Evolutionary conservation across 768 basidiomycete genomes (phyloP).

Genomic region (Exidia glandulosa): DNA sequence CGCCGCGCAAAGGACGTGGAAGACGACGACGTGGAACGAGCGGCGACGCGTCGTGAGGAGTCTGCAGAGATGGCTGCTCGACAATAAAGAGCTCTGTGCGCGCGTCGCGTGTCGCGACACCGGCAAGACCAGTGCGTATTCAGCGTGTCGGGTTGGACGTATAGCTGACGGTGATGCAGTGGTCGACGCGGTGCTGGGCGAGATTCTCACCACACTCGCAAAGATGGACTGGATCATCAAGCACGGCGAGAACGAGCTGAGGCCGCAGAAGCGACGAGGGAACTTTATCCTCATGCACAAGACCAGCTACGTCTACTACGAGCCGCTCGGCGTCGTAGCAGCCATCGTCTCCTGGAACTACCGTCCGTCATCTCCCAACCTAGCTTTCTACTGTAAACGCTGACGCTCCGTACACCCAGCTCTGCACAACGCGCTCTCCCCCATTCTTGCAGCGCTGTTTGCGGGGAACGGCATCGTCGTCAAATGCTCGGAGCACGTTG

Average conservation of each 20-base stretch:
- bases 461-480: conserved; percentile 83
- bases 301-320: conserved; percentile 67
- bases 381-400: neutral
- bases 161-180: conserved; percentile 33
- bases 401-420: conserved; percentile 32
- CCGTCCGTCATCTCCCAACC: conserved; percentile 35
- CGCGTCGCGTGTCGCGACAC: conserved; percentile 87
- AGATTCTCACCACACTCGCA: conserved; percentile 87
- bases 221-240: conserved; percentile 89
- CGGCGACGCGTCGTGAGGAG: conserved; percentile 77
- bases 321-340: conserved; percentile 86
- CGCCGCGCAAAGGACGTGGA: conserved; percentile 64
- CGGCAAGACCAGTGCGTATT: conserved; percentile 77
- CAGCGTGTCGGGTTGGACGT: conserved; percentile 1
- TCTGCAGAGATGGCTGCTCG: conserved; percentile 83
- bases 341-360: conserved; percentile 96
- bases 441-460: conserved; percentile 84
- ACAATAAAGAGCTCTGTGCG: conserved; percentile 80
- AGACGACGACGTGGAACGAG: conserved; percentile 61
- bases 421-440: conserved; percentile 88
- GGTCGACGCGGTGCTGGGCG: conserved; percentile 88
- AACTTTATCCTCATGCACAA: conserved; percentile 69
- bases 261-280: conserved; percentile 57
- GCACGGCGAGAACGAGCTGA: conserved; percentile 68
- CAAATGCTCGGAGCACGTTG: conserved; percentile 86